These are phyloP conservation scores for Stephanodiscus triporus DNA, from an alignment of 108 stramenopile species.

Conservation along the genomic window DNA sequence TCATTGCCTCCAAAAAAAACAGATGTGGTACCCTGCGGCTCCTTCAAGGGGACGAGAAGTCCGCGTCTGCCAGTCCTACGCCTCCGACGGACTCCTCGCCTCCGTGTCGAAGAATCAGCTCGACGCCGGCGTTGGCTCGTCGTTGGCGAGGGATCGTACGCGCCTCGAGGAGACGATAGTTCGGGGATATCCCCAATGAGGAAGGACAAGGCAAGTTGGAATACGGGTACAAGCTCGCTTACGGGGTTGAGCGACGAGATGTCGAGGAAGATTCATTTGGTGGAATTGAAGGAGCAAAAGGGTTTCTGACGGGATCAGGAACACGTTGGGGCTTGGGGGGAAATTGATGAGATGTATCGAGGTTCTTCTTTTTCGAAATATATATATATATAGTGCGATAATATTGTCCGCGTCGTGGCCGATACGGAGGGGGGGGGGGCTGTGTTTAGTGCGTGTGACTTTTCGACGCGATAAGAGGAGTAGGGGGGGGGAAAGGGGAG, in stretches of 20 bases:
- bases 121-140: slow-evolving; percentile 75
- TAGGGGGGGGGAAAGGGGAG: no score
- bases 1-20: no score
- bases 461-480: no score
- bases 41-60: slow-evolving; percentile 88
- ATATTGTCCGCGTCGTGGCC: no score
- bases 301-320: slow-evolving; percentile 71
- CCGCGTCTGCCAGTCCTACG: slow-evolving; percentile 64
- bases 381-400: no score
- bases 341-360: no score
- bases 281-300: slow-evolving; percentile 77
- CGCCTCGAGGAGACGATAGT: slow-evolving; percentile 70
- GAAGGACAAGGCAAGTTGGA: slow-evolving; percentile 68
- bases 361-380: no score
- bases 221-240: slow-evolving; percentile 84
- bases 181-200: slow-evolving; percentile 78
- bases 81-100: slow-evolving; percentile 62
- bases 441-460: no score
- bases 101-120: slow-evolving; percentile 85
- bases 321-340: slow-evolving; percentile 53
- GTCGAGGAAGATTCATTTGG: slow-evolving; percentile 62
- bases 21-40: slow-evolving; percentile 94
- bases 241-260: slow-evolving; percentile 71
- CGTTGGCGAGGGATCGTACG: slow-evolving; percentile 59
- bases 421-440: no score